A percentile compares a stretch with the other conserved stretches of the same genome.
Evolutionary conservation across 2,329 filamentous ascomycete species (phyloP).

Genomic region (Rutstroemia sp.): DNA sequence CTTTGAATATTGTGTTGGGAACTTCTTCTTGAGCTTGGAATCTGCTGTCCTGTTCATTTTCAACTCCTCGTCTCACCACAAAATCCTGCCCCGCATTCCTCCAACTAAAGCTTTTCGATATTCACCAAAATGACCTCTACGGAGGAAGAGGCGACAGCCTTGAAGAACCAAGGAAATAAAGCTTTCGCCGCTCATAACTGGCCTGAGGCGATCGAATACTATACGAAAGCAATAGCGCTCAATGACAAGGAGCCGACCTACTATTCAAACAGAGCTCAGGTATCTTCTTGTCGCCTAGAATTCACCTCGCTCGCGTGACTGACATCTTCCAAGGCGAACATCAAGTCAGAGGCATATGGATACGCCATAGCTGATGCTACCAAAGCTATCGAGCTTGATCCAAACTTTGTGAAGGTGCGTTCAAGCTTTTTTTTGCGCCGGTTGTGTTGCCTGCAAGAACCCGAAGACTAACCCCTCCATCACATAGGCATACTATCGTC

Average conservation of each 20-base stretch:
- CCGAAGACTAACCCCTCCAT: neutral
- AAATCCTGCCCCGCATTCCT: neutral
- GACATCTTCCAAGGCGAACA: conserved; percentile 63
- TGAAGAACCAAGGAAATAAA: conserved; percentile 93
- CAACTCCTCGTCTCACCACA: neutral
- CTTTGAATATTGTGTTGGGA: too few species aligned
- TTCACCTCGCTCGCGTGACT: conserved; percentile 39
- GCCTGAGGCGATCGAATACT: conserved; percentile 72
- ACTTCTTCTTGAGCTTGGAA: too few species aligned
- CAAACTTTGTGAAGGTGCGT: conserved; percentile 77
- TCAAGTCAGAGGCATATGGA: conserved; percentile 92
- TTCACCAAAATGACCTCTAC: conserved; percentile 20
- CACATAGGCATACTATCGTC: conserved; percentile 79
- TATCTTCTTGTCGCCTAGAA: conserved; percentile 37
- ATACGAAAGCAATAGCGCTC: conserved; percentile 79
- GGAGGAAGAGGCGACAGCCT: conserved; percentile 64
- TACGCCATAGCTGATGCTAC: conserved; percentile 87
- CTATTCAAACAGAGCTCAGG: conserved; percentile 92
- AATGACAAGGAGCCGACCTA: conserved; percentile 81
- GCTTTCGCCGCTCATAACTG: conserved; percentile 87
- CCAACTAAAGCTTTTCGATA: conserved; percentile 1
- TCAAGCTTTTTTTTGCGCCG: neutral
- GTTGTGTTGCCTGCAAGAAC: neutral
- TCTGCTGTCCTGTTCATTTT: neutral
- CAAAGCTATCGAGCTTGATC: conserved; percentile 84